Evolutionary conservation across 1,284 basidiomycete genomes (phyloP), one percentile per base, ranked within the genome.

Genomic region (Boletus calvinii): DNA sequence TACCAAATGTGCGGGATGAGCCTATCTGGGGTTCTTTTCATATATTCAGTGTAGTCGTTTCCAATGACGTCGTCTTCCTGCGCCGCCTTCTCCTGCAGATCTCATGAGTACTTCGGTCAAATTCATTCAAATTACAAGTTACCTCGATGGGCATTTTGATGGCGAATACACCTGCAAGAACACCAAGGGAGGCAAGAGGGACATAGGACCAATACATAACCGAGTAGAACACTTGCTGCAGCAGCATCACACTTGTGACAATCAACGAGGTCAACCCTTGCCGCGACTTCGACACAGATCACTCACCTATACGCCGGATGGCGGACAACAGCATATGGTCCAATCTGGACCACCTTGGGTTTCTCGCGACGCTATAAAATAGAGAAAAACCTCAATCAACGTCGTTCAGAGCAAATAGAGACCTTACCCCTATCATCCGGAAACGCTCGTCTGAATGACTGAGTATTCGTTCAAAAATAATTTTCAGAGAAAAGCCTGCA

Each of bases 1-100:
- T 63, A 73, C 67, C 72, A 74, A 42, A 73, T 37, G 13, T 62
- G 56, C 15, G 72, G 73, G 42, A 74, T 65, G 38, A 73, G 13
- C 46, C 58, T 71, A 8, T 60, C 58, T 1, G 62, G 61, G 2
- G 67, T 64, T 35, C 49, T 62, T 48, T 66, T 59, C 61, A 72
- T 72, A 50, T 74, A 73, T 31, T 64, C 61, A 17, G 41, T 43
- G 46, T 74, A 74, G n/a, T 66, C 69, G 22, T 44, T 44, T 38
- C 66, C 66, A 34, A 60, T 60, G 18, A 54, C 56, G 4, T 61
- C 56, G 41, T 70, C 67, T 34, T 68, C 57, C 43, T 63, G 64
- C 3, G 69, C 66, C 1, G 66, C 52, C 38, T 57, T 59, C 42
- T 72, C 70, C 69, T 70, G 17, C 15, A 29, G 6, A 32, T 36